Conservation (phyloP, 768 basidiomycete species). For the Artomyces pyxidatus region DNA sequence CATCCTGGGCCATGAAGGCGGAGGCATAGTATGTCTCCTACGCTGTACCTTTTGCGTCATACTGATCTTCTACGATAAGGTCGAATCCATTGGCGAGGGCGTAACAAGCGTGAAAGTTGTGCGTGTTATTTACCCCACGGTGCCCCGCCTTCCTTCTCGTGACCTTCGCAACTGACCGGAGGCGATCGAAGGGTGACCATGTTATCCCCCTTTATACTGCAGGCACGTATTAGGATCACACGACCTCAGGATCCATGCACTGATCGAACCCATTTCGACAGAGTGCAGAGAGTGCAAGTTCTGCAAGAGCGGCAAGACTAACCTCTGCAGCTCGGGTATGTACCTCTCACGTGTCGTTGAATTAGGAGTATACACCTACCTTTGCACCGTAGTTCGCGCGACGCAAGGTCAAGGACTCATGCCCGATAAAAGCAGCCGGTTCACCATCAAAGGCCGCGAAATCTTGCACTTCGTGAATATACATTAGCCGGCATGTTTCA, state of each 20-base stretch:
- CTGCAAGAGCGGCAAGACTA: constrained; percentile 97
- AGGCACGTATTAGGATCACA: constrained; percentile 34
- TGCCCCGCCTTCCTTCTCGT: too few relatives aligned
- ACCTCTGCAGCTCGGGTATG: constrained; percentile 89
- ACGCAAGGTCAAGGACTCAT: constrained; percentile 94
- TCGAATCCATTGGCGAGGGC: constrained; percentile 95
- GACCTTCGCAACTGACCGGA: too few relatives aligned
- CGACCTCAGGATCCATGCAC: neutral
- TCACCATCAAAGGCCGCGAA: constrained; percentile 81
- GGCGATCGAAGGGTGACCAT: constrained; percentile 82
- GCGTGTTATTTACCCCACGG: too few relatives aligned
- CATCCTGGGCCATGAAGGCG: constrained; percentile 93
- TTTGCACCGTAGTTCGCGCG: constrained; percentile 64
- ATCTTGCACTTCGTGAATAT: constrained; percentile 82
- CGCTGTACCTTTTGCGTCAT: neutral
- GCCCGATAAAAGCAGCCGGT: constrained; percentile 85
- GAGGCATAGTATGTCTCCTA: constrained; percentile 64
- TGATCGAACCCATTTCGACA: constrained; percentile 6
- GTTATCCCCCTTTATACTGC: constrained; percentile 96
- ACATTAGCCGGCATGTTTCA: neutral
- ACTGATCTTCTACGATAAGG: constrained; percentile 35
- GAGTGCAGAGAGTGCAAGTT: constrained; percentile 98
- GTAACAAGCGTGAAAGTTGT: constrained; percentile 71
- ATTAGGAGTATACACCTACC: neutral
- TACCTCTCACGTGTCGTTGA: neutral